These are phyloP conservation scores for Phaseolus lunatus DNA, from an alignment of 306 rosid genomes.

Conservation along the genomic window DNA sequence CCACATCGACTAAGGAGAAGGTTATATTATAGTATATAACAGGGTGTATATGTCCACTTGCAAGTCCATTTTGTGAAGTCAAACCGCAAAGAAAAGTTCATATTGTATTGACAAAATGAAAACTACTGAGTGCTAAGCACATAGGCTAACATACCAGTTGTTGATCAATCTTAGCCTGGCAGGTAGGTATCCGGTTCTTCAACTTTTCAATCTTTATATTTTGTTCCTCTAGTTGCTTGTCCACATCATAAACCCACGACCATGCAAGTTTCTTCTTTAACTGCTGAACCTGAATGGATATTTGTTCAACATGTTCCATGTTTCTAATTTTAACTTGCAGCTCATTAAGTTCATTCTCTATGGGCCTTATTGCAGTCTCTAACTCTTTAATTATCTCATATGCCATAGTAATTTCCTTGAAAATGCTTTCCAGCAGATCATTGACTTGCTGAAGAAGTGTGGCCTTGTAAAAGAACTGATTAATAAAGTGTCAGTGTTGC, in stretches of 20 bases:
- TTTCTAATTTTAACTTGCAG: conserved; percentile 73
- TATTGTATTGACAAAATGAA: conserved; percentile 4
- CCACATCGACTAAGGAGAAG: no score
- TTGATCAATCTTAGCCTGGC: conserved; percentile 78
- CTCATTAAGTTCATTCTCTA: conserved; percentile 80
- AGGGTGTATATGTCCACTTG: no score
- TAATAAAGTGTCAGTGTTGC: conserved; percentile 53
- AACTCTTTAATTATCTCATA: conserved; percentile 63
- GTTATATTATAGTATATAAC: no score
- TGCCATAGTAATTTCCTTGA: conserved; percentile 57
- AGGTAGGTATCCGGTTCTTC: conserved; percentile 73
- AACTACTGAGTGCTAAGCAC: not conserved
- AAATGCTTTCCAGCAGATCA: conserved; percentile 81
- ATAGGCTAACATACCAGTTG: conserved; percentile 56
- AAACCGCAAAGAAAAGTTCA: conserved; percentile 21
- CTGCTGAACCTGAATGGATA: conserved; percentile 67
- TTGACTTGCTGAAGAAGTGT: conserved; percentile 94
- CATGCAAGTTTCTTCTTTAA: conserved; percentile 92
- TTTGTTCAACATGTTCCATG: conserved; percentile 88
- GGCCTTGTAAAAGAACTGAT: conserved; percentile 94
- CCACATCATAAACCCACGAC: conserved; percentile 91
- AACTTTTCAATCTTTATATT: conserved; percentile 62
- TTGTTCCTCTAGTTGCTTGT: conserved; percentile 65
- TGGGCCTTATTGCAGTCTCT: conserved; percentile 78
- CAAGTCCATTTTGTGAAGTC: no score